phyloP scores from a whole-genome alignment of 495 filamentous ascomycete species.

The Hypoxylon fuscum region DNA sequence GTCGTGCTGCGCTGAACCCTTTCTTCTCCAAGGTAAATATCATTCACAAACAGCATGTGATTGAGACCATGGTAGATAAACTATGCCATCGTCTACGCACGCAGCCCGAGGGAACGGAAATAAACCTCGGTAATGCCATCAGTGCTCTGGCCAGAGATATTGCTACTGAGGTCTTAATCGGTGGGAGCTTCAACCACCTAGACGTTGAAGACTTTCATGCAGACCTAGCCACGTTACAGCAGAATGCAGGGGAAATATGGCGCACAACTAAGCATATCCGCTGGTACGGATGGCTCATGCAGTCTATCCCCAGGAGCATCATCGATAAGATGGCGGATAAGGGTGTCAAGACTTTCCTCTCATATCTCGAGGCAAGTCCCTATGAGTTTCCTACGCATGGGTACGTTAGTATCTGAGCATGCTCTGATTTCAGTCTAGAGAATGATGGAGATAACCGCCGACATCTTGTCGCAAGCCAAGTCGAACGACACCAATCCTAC shows the following conservation, averaged over 20 bases:
- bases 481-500: too few relatives aligned
- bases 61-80: constrained; percentile 33
- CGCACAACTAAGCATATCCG: constrained; percentile 40
- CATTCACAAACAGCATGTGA: constrained; percentile 10
- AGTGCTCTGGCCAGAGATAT: constrained; percentile 41
- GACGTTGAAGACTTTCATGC: constrained; percentile 35
- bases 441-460: not conserved
- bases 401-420: too few relatives aligned
- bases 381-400: too few relatives aligned
- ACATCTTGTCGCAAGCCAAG: not conserved
- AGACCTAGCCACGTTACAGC: constrained; percentile 15
- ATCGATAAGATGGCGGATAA: constrained; percentile 28
- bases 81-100: constrained; percentile 29
- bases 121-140: constrained; percentile 43
- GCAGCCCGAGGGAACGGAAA: not conserved
- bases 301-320: constrained; percentile 29
- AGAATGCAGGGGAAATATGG: constrained; percentile 37
- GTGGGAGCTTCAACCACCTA: constrained; percentile 33
- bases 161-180: constrained; percentile 35
- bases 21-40: constrained; percentile 41
- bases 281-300: constrained; percentile 34
- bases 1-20: constrained; percentile 20
- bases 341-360: constrained; percentile 30
- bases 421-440: too few relatives aligned
- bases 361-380: constrained; percentile 26